Conservation (phyloP, 257 asterid genomes). For the Apocynum venetum region DNA sequence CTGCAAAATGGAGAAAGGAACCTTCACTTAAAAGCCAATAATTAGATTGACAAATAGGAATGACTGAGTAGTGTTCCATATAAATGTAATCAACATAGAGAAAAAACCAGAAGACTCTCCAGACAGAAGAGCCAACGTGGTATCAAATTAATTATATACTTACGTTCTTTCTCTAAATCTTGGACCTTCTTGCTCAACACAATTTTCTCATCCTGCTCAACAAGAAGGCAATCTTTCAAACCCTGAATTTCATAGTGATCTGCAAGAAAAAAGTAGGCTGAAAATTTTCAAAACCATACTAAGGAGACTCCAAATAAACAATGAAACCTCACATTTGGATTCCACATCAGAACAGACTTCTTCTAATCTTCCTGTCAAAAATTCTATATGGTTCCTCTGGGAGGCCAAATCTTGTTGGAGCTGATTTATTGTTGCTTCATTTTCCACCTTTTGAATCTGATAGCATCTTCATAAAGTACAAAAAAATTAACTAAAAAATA, state of each 20-base stretch:
- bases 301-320: not conserved
- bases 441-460: slow-evolving; percentile 23
- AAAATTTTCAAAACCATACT: not conserved
- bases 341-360: slow-evolving; percentile 32
- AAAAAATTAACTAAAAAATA: slow-evolving; percentile 3
- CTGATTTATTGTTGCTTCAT: slow-evolving; percentile 23
- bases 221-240: slow-evolving; percentile 38
- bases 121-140: not conserved
- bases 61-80: too few relatives aligned
- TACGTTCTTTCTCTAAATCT: slow-evolving; percentile 40
- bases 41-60: not conserved
- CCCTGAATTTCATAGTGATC: slow-evolving; percentile 41
- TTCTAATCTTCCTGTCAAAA: slow-evolving; percentile 24
- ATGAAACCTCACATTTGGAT: slow-evolving; percentile 28
- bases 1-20: slow-evolving; percentile 12
- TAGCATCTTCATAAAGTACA: slow-evolving; percentile 20
- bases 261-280: slow-evolving; percentile 13
- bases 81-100: not conserved
- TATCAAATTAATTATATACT: slow-evolving; percentile 4
- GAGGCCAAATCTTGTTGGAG: slow-evolving; percentile 28
- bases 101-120: not conserved
- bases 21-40: not conserved
- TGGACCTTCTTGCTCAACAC: slow-evolving; percentile 33
- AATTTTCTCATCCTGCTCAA: slow-evolving; percentile 39
- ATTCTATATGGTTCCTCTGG: slow-evolving; percentile 30